These are phyloP conservation scores for Adansonia gregorii DNA, from an alignment of 441 rosid genomes.

Conservation along the genomic window DNA sequence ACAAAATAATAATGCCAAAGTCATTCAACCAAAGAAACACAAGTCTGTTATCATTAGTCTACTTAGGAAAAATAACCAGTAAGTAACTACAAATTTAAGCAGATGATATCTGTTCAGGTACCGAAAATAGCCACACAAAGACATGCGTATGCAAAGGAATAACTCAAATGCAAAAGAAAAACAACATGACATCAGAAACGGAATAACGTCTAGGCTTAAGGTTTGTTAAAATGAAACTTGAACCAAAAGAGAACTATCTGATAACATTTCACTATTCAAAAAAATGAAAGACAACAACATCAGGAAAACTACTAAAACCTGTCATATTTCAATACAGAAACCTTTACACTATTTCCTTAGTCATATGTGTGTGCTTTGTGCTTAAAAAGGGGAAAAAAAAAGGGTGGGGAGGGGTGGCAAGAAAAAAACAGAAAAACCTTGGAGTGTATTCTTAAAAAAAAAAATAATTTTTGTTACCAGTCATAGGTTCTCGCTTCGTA, in stretches of 20 bases:
- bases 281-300: background rate
- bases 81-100: background rate
- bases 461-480: background rate
- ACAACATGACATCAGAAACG: background rate
- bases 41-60: background rate
- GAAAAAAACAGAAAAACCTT: background rate
- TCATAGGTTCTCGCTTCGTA: background rate
- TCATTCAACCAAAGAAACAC: background rate
- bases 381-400: background rate
- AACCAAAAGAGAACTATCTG: background rate
- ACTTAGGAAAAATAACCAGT: background rate
- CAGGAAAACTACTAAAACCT: background rate
- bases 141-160: background rate
- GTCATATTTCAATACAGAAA: background rate
- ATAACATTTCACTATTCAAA: conserved; percentile 1
- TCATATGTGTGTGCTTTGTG: background rate
- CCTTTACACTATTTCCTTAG: background rate
- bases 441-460: background rate
- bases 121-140: background rate
- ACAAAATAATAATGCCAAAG: background rate
- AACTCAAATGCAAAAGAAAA: background rate
- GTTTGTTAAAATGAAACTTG: background rate
- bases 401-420: background rate
- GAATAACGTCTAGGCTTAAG: background rate
- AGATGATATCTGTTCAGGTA: background rate